Evolutionary conservation across 2,329 filamentous ascomycete genomes (phyloP).

Genomic region (Epicoccum nigrum): DNA sequence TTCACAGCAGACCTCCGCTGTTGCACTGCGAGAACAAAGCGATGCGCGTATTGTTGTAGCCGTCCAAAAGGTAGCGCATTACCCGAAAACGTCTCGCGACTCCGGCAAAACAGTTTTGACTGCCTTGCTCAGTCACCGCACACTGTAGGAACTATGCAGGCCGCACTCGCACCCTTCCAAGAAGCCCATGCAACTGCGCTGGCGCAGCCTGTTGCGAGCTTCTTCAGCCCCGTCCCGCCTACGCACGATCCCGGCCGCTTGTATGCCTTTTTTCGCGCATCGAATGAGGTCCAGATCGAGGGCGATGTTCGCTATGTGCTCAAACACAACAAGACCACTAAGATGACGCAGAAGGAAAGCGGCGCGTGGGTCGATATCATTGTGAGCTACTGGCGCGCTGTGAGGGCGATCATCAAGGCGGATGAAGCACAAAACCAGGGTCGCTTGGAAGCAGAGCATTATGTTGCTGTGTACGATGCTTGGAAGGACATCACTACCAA

Average conservation of each 20-base stretch:
- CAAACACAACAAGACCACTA: slow-evolving; percentile 65
- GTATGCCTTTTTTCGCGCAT: slow-evolving; percentile 72
- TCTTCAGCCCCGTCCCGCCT: slow-evolving; percentile 74
- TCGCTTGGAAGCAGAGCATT: slow-evolving; percentile 61
- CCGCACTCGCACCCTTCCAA: slow-evolving; percentile 75
- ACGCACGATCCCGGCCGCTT: slow-evolving; percentile 68
- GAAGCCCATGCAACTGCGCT: slow-evolving; percentile 68
- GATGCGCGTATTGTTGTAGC: slow-evolving; percentile 9
- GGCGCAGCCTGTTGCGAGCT: slow-evolving; percentile 75
- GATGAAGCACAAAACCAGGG: slow-evolving; percentile 60
- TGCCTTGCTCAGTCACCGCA: slow-evolving; percentile 2
- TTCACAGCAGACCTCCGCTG: not conserved
- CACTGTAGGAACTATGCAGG: slow-evolving; percentile 64
- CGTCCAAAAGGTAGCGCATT: slow-evolving; percentile 11
- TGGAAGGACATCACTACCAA: slow-evolving; percentile 85
- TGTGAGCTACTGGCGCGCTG: slow-evolving; percentile 80
- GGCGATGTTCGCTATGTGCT: slow-evolving; percentile 73
- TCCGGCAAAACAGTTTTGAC: not conserved
- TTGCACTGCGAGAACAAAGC: slow-evolving; percentile 8
- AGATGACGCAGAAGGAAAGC: slow-evolving; percentile 69
- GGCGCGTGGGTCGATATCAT: slow-evolving; percentile 90
- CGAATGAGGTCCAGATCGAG: slow-evolving; percentile 69
- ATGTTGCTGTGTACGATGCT: slow-evolving; percentile 80
- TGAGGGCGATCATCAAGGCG: slow-evolving; percentile 72
- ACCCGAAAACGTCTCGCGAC: slow-evolving; percentile 7